These are phyloP conservation scores for Plasmodium chabaudi DNA, from an alignment of 169 alveolate genomes.

Conservation along the genomic window DNA sequence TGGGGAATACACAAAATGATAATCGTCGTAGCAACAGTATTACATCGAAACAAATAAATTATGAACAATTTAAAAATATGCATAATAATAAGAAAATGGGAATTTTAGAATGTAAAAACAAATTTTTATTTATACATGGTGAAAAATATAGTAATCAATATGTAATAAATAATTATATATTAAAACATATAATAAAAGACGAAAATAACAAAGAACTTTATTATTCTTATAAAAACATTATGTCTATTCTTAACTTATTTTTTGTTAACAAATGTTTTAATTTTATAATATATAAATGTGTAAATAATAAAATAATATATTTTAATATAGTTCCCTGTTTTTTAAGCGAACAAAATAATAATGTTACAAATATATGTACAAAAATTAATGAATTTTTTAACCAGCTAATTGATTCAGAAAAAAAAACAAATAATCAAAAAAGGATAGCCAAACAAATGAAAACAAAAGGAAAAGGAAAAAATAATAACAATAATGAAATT, in stretches of 20 bases:
- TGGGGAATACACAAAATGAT: too few species aligned
- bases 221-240: slow-evolving; percentile 50
- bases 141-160: slow-evolving; percentile 53
- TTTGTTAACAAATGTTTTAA: slow-evolving; percentile 46
- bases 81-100: too few species aligned
- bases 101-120: slow-evolving; percentile 7
- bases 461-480: not conserved
- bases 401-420: slow-evolving; percentile 5
- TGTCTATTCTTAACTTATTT: slow-evolving; percentile 65
- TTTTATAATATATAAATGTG: slow-evolving; percentile 40
- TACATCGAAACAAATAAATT: too few species aligned
- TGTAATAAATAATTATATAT: slow-evolving; percentile 33
- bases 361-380: slow-evolving; percentile 71
- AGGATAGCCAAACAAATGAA: not conserved
- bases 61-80: too few species aligned
- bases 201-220: slow-evolving; percentile 19
- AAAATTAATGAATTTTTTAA: slow-evolving; percentile 22
- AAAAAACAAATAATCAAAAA: not conserved
- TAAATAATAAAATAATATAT: slow-evolving; percentile 20
- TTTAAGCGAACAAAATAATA: slow-evolving; percentile 9
- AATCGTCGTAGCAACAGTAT: too few species aligned
- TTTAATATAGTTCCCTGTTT: slow-evolving; percentile 48
- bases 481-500: not conserved
- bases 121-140: slow-evolving; percentile 61
- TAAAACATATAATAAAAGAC: slow-evolving; percentile 55